phyloP scores from a whole-genome alignment of 208 protist species.

The Leishmania lainsoni region DNA sequence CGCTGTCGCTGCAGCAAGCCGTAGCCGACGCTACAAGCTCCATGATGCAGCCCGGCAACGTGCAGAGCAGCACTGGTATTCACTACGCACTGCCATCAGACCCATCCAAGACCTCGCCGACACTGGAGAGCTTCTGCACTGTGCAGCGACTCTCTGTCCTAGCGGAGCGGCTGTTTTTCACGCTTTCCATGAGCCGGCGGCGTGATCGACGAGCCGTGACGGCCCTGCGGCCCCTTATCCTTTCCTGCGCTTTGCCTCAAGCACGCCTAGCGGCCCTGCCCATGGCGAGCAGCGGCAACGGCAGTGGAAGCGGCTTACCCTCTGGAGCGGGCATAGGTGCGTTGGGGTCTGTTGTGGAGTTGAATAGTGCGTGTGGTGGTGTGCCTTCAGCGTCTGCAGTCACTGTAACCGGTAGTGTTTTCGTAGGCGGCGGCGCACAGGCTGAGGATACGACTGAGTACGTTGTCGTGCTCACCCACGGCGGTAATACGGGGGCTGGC shows the following conservation, averaged over 20 bases:
- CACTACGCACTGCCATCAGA: slow-evolving; percentile 80
- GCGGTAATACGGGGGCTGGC: slow-evolving; percentile 34
- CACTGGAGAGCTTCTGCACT: slow-evolving; percentile 78
- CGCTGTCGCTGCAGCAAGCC: slow-evolving; percentile 58
- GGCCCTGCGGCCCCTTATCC: slow-evolving; percentile 65
- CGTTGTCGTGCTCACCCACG: slow-evolving; percentile 66
- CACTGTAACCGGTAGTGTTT: background rate
- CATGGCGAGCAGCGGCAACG: background rate
- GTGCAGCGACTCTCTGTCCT: slow-evolving; percentile 59
- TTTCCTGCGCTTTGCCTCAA: slow-evolving; percentile 63
- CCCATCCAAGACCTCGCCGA: slow-evolving; percentile 57
- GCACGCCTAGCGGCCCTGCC: slow-evolving; percentile 3
- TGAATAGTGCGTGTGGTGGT: background rate
- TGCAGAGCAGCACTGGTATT: slow-evolving; percentile 79
- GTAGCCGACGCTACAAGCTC: slow-evolving; percentile 72
- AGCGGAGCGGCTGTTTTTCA: slow-evolving; percentile 61
- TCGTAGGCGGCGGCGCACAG: background rate
- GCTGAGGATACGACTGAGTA: slow-evolving; percentile 45
- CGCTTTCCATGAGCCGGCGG: slow-evolving; percentile 74
- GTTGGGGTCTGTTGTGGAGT: background rate
- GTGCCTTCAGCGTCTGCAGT: background rate
- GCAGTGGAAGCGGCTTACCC: slow-evolving; percentile 5
- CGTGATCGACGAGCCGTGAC: slow-evolving; percentile 46
- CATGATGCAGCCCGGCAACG: slow-evolving; percentile 83
- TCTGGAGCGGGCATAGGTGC: slow-evolving; percentile 1